Evolutionary conservation across 345 rosid genomes (phyloP).

Genomic region (Citrus cavaleriei): DNA sequence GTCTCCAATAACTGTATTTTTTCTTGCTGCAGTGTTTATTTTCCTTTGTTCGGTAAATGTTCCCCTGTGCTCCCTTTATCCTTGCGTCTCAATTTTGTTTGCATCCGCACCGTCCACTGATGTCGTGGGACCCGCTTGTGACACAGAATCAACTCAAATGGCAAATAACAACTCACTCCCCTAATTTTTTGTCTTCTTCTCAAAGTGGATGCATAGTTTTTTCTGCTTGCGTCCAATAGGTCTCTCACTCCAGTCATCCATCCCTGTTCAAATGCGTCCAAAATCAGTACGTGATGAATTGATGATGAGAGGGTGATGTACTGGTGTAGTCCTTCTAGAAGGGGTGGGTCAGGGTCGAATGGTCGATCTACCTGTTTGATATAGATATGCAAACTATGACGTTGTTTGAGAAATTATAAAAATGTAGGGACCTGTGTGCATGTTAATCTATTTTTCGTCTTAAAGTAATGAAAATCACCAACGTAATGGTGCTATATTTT

Average conservation of each 20-base stretch:
- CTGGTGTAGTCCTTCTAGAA: no score
- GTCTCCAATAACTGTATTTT: background rate
- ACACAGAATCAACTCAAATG: no score
- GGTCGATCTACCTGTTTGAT: background rate
- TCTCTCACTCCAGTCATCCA: background rate
- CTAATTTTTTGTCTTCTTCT: no score
- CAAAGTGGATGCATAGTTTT: no score
- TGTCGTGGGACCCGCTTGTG: background rate
- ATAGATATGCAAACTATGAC: background rate
- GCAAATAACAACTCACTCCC: background rate
- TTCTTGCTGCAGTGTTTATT: background rate
- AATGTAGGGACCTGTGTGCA: background rate
- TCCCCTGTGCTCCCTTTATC: background rate
- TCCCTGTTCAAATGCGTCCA: background rate
- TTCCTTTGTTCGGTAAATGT: background rate
- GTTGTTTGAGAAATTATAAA: no score
- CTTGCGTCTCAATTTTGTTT: background rate
- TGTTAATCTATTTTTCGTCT: background rate
- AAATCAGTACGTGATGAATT: background rate
- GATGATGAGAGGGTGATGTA: background rate
- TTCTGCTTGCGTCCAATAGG: background rate
- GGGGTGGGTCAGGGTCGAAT: background rate
- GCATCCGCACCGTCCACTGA: background rate
- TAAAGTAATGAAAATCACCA: no score
- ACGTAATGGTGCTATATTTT: no score